Evolutionary conservation across 2,329 filamentous ascomycete genomes (phyloP).

Genomic region (Trichoderma sp.): DNA sequence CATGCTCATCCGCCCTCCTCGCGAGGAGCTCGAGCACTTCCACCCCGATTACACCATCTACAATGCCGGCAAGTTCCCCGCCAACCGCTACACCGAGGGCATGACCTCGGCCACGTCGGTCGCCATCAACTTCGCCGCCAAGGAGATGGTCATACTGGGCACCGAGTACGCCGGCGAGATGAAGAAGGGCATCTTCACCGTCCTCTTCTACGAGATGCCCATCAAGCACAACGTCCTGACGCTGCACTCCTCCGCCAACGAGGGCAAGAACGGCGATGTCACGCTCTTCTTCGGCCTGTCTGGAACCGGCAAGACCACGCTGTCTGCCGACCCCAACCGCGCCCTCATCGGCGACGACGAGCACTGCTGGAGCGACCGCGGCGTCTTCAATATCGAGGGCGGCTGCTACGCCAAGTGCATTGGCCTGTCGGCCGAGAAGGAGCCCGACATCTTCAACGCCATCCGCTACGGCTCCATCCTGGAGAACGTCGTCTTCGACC

Average conservation of each 20-base stretch:
- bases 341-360: conserved; percentile 97
- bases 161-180: conserved; percentile 87
- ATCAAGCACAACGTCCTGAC: conserved; percentile 99
- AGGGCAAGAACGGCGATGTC: conserved; percentile 91
- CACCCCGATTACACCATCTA: conserved; percentile 99
- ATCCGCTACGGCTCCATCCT: conserved; percentile 97
- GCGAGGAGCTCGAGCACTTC: conserved; percentile 94
- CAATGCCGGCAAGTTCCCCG: conserved; percentile 97
- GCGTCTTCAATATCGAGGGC: conserved; percentile 99
- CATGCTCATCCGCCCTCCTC: conserved; percentile 95
- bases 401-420: conserved; percentile 99
- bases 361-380: conserved; percentile 97
- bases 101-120: conserved; percentile 99
- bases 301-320: conserved; percentile 96
- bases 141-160: conserved; percentile 99
- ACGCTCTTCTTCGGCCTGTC: conserved; percentile 99
- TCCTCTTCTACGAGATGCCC: conserved; percentile 99
- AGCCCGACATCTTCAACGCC: conserved; percentile 95
- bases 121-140: conserved; percentile 97
- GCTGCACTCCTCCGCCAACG: conserved; percentile 96
- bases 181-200: conserved; percentile 98
- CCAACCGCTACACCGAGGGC: conserved; percentile 95
- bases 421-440: conserved; percentile 95
- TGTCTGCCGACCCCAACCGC: conserved; percentile 96
- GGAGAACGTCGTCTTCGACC: conserved; percentile 98